Evolutionary conservation across 257 asterid genomes (phyloP), one percentile per base, ranked within the genome.

Genomic region (Solanum peruvianum): DNA sequence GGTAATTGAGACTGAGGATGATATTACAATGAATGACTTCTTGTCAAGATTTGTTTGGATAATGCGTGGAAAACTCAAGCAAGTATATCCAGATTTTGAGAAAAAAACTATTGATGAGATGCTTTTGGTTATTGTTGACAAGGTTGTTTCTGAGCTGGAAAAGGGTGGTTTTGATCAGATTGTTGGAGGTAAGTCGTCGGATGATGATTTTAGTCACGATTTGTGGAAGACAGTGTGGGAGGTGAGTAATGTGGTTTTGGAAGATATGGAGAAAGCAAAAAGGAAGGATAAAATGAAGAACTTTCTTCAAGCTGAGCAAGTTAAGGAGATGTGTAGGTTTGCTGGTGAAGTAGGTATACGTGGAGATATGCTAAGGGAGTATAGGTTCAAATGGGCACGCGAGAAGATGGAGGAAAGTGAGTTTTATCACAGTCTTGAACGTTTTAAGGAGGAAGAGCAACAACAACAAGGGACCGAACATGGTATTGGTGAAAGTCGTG

Each of bases 331-430:
- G 99, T 93, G 89, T 84, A 90, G 98, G 84, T 94, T 97, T 92
- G 98, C 99, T 29, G 96, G 97, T 85, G 96, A 97, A 91, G 91
- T 95, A 10, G 99, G 99, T 86, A 92, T 97, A 85, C 95, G 96
- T 1, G 99, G 99, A 52, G 98, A 97, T 86, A 91, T 96, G 98
- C 91, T 97, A 56, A 91, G 99, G 88, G 99, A 97, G 91, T 92
- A 95, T 15, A 91, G 99, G 87, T 97, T 95, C 89, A 97, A 96
- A 90, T 97, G 99, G 99, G 99, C 98, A 11, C 93, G 97, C 2
- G 94, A 97, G 84, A 93, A 95, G 80, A 95, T 97, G 99, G 99
- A 95, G 88, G 96, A 95, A 86, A 93, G 93, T 87, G 98, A 95
- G 89, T 95, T 91, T 80, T 93, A 93, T 83, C 88, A 90, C 89